Percentiles rank a stretch among this genome's conserved stretches.
Conservation (phyloP, 495 filamentous ascomycete genomes). For the Lasiosphaeriaceae sp. region DNA sequence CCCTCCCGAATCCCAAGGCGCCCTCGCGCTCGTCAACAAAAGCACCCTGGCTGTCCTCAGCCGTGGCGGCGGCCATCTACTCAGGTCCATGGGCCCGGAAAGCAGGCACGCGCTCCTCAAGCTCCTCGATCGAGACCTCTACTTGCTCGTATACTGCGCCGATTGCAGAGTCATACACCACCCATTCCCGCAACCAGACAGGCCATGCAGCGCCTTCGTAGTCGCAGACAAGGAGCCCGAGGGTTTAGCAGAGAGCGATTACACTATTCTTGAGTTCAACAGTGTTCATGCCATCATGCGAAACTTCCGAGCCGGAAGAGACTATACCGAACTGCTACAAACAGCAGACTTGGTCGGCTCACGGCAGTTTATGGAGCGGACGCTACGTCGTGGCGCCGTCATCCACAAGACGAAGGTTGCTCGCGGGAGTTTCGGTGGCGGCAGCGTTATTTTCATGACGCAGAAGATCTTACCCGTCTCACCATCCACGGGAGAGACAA, state of each 20-base stretch:
- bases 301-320: background rate
- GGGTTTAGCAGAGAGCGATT: background rate
- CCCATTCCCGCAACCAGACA: background rate
- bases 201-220: background rate
- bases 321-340: background rate
- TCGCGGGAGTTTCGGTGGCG: too few relatives aligned
- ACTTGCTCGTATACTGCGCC: background rate
- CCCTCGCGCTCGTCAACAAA: background rate
- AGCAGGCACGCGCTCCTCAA: background rate
- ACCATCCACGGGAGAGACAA: background rate
- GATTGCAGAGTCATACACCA: background rate
- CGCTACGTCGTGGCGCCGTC: background rate
- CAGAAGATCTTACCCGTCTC: background rate
- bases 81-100: background rate
- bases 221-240: background rate
- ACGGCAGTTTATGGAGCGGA: background rate
- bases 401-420: background rate
- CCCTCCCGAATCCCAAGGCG: background rate
- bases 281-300: background rate
- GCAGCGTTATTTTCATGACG: background rate
- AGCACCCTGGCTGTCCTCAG: background rate
- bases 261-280: background rate
- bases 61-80: background rate
- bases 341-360: background rate
- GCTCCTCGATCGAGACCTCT: background rate